Evolutionary conservation across 1,139 yeast species (phyloP).

Genomic region (Hyphopichia burtonii): DNA sequence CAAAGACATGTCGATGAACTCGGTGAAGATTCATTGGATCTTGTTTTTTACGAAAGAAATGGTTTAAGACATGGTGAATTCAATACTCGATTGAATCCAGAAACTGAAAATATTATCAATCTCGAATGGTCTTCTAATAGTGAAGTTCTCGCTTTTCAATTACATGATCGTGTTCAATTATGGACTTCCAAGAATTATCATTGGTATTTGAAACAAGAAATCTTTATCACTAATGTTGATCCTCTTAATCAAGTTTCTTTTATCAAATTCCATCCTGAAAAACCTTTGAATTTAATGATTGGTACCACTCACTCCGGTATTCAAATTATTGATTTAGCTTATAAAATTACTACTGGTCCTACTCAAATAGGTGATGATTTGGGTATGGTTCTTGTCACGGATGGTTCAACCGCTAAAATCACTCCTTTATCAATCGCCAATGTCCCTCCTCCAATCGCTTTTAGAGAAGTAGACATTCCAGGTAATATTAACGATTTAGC

Average conservation of each 20-base stretch:
- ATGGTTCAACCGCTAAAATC: constrained; percentile 68
- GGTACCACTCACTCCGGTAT: constrained; percentile 49
- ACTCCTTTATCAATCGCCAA: constrained; percentile 86
- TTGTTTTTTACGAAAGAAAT: constrained; percentile 87
- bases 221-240: constrained; percentile 33
- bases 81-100: constrained; percentile 57
- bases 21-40: constrained; percentile 46
- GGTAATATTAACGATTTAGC: constrained; percentile 64
- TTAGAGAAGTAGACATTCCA: constrained; percentile 56
- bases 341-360: constrained; percentile 67
- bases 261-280: constrained; percentile 86
- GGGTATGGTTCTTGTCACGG: constrained; percentile 80
- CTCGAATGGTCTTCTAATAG: constrained; percentile 83
- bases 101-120: constrained; percentile 44
- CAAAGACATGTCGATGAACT: constrained; percentile 58
- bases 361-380: constrained; percentile 63
- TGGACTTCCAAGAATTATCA: constrained; percentile 95
- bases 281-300: constrained; percentile 70
- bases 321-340: constrained; percentile 68
- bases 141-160: constrained; percentile 71
- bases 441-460: constrained; percentile 93
- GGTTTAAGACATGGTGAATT: constrained; percentile 93
- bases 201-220: constrained; percentile 90
- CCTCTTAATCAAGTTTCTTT: constrained; percentile 38
- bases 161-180: constrained; percentile 63